These are phyloP conservation scores for Vachellia pachyceras DNA, from an alignment of 306 rosid genomes.

Conservation along the genomic window DNA sequence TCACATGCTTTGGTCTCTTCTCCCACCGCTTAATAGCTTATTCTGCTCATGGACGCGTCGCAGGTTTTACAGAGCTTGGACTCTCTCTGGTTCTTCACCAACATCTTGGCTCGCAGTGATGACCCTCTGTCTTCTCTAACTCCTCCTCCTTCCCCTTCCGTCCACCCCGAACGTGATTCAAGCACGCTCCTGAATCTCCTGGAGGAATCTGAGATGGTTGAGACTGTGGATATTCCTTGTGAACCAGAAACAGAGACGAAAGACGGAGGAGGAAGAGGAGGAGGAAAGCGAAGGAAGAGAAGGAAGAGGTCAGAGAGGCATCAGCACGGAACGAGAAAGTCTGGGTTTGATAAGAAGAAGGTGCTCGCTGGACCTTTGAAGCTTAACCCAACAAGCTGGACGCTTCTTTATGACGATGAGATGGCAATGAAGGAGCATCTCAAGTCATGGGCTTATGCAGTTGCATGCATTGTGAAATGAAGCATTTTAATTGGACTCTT, in stretches of 20 bases:
- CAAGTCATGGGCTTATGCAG: constrained; percentile 78
- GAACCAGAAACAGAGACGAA: constrained; percentile 36
- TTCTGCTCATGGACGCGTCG: constrained; percentile 47
- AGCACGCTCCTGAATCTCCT: constrained; percentile 26
- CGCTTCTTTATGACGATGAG: constrained; percentile 58
- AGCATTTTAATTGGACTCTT: neutral
- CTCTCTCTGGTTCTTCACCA: constrained; percentile 73
- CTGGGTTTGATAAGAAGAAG: constrained; percentile 30
- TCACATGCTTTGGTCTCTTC: neutral
- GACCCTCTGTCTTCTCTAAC: constrained; percentile 7
- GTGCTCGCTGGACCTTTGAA: neutral
- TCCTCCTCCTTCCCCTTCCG: neutral
- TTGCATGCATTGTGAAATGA: constrained; percentile 65
- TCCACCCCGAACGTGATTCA: neutral
- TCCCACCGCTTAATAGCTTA: neutral
- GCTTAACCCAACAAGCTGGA: neutral
- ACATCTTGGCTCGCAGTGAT: constrained; percentile 36
- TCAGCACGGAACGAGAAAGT: constrained; percentile 20
- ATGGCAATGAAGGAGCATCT: constrained; percentile 76
- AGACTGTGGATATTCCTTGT: constrained; percentile 3
- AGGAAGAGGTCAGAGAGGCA: constrained; percentile 11
- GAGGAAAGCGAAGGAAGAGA: constrained; percentile 22
- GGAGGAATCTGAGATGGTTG: constrained; percentile 1
- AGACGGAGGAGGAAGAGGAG: constrained; percentile 5
- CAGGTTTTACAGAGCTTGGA: constrained; percentile 53